Percentiles rank a stretch among this genome's conserved stretches.
phyloP scores from a whole-genome alignment of 345 rosid species.

The Noccaea bulbosa region DNA sequence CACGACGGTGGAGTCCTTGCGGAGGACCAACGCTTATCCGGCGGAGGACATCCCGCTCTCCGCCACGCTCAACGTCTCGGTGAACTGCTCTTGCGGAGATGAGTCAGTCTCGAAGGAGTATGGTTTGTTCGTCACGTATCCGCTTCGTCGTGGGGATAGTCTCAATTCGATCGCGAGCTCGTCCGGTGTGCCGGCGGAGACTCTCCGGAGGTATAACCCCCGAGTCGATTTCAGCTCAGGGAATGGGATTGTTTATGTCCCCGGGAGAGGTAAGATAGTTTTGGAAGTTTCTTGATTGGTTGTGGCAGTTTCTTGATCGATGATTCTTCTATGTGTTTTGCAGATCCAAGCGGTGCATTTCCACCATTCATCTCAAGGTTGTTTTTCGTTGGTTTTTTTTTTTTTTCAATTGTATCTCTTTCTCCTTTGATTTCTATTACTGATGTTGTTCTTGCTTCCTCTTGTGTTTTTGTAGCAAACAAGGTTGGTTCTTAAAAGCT shows the following conservation, averaged over 20 bases:
- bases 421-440: not conserved
- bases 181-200: conserved; percentile 41
- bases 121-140: conserved; percentile 71
- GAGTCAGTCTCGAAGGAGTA: conserved; percentile 51
- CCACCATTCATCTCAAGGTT: conserved; percentile 64
- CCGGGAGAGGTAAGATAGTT: conserved; percentile 60
- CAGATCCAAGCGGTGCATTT: conserved; percentile 65
- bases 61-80: conserved; percentile 56
- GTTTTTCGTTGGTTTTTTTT: not conserved
- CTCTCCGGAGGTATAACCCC: conserved; percentile 64
- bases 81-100: conserved; percentile 79
- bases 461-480: conserved; percentile 56
- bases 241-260: conserved; percentile 71
- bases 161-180: conserved; percentile 50
- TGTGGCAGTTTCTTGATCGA: not conserved
- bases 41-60: conserved; percentile 46
- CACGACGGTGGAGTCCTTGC: conserved; percentile 50
- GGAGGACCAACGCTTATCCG: conserved; percentile 43
- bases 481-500: conserved; percentile 47
- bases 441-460: conserved; percentile 24
- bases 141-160: conserved; percentile 58
- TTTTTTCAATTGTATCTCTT: not conserved
- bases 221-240: conserved; percentile 63
- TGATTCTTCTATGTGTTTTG: conserved; percentile 8
- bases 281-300: not conserved